Conservation (phyloP, 2,329 filamentous ascomycete species). For the Sphaerulina vaccinii region DNA sequence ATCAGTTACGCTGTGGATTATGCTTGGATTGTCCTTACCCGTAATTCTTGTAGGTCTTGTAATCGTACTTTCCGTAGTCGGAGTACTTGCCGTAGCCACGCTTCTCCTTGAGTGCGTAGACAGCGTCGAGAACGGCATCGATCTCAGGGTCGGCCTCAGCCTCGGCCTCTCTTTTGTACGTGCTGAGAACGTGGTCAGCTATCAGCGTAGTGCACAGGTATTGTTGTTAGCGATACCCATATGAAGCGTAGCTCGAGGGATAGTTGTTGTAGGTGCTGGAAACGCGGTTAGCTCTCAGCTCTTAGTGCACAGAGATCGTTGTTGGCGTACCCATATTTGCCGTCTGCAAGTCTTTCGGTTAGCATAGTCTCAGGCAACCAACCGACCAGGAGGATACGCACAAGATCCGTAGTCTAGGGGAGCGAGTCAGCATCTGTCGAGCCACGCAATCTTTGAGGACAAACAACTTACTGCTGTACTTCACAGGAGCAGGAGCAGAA, state of each 20-base stretch:
- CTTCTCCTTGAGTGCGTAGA: slow-evolving; percentile 6
- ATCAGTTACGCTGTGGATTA: too few species aligned
- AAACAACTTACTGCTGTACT: neutral
- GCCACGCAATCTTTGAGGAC: neutral
- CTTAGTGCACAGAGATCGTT: neutral
- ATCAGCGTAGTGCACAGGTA: too few species aligned
- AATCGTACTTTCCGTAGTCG: neutral
- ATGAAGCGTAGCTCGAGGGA: slow-evolving; percentile 13
- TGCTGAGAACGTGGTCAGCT: too few species aligned
- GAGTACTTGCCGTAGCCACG: slow-evolving; percentile 4
- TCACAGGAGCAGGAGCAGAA: neutral
- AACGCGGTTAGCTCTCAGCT: neutral
- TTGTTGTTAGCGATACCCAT: too few species aligned
- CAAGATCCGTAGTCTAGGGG: neutral
- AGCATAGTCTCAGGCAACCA: neutral
- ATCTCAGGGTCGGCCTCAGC: neutral
- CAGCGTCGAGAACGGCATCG: slow-evolving; percentile 4
- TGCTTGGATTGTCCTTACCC: neutral
- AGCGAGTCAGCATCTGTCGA: neutral
- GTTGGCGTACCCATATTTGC: neutral
- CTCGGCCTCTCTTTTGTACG: slow-evolving; percentile 11
- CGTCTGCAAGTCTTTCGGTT: neutral
- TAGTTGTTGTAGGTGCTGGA: slow-evolving; percentile 6
- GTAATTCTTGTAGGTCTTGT: neutral
- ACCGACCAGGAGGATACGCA: neutral